A percentile compares a stretch with the other conserved stretches of the same genome.
These are phyloP conservation scores for Aspergillus sergii DNA, from an alignment of 2,329 filamentous ascomycete genomes.

Conservation along the genomic window DNA sequence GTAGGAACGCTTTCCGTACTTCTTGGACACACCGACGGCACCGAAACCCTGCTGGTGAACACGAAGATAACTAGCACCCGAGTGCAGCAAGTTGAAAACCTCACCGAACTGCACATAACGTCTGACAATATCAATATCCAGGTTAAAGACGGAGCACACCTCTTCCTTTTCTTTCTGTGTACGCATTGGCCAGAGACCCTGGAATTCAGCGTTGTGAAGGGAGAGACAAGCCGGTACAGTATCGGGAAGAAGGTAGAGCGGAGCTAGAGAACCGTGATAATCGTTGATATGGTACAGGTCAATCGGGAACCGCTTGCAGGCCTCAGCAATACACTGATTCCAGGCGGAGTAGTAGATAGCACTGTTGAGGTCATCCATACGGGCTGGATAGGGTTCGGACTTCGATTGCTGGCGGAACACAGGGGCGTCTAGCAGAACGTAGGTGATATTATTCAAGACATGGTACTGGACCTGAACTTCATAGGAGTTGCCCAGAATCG, in stretches of 20 bases:
- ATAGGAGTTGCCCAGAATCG: constrained; percentile 62
- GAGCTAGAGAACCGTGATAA: constrained; percentile 65
- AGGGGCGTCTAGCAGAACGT: constrained; percentile 67
- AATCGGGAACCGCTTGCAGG: constrained; percentile 63
- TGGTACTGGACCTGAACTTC: constrained; percentile 68
- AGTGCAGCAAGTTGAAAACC: constrained; percentile 69
- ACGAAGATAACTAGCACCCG: constrained; percentile 65
- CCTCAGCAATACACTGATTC: constrained; percentile 69
- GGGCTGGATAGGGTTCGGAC: constrained; percentile 65
- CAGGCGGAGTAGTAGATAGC: constrained; percentile 71
- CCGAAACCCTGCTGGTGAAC: constrained; percentile 69
- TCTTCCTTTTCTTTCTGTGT: constrained; percentile 63
- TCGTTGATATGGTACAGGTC: constrained; percentile 70
- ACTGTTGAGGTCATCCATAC: constrained; percentile 70
- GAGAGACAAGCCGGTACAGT: constrained; percentile 65
- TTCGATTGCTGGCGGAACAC: constrained; percentile 67
- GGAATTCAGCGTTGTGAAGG: constrained; percentile 70
- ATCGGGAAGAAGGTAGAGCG: constrained; percentile 65
- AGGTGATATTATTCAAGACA: constrained; percentile 66
- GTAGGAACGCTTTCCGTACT: constrained; percentile 70
- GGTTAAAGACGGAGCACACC: constrained; percentile 66
- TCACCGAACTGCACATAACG: constrained; percentile 69
- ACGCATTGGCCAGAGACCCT: constrained; percentile 69
- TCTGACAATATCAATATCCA: constrained; percentile 59
- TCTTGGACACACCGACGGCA: constrained; percentile 68